Evolutionary conservation across 1,284 basidiomycete genomes (phyloP).

Genomic region (Puccinia horiana): DNA sequence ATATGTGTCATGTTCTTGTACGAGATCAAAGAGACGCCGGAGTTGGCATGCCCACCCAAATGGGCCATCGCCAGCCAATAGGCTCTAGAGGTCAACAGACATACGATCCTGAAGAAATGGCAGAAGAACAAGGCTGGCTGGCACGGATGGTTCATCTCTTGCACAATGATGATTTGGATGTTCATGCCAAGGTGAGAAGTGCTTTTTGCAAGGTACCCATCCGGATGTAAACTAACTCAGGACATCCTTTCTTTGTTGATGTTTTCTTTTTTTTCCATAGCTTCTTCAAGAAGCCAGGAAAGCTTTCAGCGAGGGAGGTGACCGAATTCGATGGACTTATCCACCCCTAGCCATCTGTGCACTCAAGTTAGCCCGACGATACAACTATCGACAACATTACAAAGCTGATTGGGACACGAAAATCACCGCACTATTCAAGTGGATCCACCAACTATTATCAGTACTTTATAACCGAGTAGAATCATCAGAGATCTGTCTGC

Average conservation of each 20-base stretch:
- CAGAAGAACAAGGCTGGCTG: constrained; percentile 95
- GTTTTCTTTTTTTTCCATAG: not conserved
- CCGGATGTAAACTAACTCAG: not conserved
- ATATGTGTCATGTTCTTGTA: constrained; percentile 84
- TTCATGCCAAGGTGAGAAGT: constrained; percentile 72
- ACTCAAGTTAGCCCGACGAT: constrained; percentile 84
- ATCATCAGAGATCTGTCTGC: constrained; percentile 80
- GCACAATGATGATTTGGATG: constrained; percentile 74
- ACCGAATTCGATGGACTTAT: constrained; percentile 89
- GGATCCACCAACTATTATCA: constrained; percentile 83
- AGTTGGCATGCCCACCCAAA: constrained; percentile 56
- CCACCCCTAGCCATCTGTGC: constrained; percentile 86
- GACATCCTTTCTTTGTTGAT: too few species aligned
- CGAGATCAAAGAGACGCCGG: constrained; percentile 77
- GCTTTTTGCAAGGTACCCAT: not conserved
- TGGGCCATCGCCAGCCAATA: constrained; percentile 44
- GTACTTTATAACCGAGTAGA: constrained; percentile 88
- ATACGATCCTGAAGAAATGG: constrained; percentile 78
- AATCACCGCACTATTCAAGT: constrained; percentile 81
- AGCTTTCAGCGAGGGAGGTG: constrained; percentile 85
- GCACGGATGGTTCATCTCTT: constrained; percentile 94
- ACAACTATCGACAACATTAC: constrained; percentile 68
- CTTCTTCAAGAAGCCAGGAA: constrained; percentile 80
- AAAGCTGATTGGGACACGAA: constrained; percentile 74
- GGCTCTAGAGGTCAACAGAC: constrained; percentile 37